A percentile compares a stretch with the other conserved stretches of the same genome.
phyloP scores from a whole-genome alignment of 2,329 filamentous ascomycete genomes.

The Ambrosiella xylebori region DNA sequence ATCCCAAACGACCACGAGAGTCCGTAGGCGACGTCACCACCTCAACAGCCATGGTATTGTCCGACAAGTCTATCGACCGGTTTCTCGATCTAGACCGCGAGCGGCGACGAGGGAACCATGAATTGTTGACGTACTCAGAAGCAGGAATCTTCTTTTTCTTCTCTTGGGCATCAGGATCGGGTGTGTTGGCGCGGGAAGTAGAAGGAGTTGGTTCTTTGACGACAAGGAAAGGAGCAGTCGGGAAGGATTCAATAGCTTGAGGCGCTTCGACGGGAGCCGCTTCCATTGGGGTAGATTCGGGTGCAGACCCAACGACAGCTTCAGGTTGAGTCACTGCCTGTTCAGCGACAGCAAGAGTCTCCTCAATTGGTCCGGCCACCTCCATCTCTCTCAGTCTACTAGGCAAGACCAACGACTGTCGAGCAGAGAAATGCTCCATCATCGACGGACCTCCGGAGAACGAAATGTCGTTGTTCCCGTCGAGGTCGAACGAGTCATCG shows the following conservation, averaged over 20 bases:
- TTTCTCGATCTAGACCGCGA: constrained; percentile 2
- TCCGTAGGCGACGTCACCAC: constrained; percentile 8
- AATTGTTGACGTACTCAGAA: constrained; percentile 9
- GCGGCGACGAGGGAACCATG: constrained; percentile 8
- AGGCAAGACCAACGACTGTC: not conserved
- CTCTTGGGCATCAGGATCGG: not conserved
- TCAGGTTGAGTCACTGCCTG: no score
- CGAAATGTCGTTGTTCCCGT: constrained; percentile 3
- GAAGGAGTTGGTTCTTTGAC: constrained; percentile 11
- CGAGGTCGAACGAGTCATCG: constrained; percentile 8
- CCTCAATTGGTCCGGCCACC: not conserved
- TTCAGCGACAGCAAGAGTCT: not conserved
- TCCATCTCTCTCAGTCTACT: not conserved
- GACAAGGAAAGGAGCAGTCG: constrained; percentile 5
- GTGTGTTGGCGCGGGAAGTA: constrained; percentile 9
- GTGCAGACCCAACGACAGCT: no score
- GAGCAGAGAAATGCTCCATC: constrained; percentile 7
- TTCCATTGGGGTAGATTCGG: not conserved
- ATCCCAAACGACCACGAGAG: constrained; percentile 3
- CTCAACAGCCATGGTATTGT: not conserved
- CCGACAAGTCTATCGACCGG: not conserved
- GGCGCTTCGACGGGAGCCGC: not conserved
- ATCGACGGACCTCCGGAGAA: constrained; percentile 11
- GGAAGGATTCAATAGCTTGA: not conserved
- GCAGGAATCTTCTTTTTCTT: not conserved